A percentile compares a stretch with the other conserved stretches of the same genome.
These are phyloP conservation scores for Paramecium biaurelia DNA, from an alignment of 73 alveolate species.

Conservation along the genomic window DNA sequence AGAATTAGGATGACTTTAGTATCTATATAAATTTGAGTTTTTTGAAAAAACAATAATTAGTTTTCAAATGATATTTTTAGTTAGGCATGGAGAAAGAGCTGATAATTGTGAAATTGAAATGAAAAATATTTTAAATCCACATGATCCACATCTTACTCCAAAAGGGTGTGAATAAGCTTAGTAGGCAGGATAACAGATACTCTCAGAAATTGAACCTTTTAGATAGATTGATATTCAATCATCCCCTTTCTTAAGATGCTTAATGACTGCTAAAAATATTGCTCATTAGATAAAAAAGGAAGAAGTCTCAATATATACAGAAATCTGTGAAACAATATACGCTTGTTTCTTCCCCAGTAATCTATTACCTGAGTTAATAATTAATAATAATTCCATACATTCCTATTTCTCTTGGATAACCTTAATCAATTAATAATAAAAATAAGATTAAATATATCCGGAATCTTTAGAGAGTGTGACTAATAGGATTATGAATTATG, in stretches of 20 bases:
- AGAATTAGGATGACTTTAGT: no score
- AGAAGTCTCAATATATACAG: not conserved
- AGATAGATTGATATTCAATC: not conserved
- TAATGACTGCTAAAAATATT: not conserved
- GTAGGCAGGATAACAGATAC: not conserved
- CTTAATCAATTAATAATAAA: not conserved
- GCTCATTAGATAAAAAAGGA: not conserved
- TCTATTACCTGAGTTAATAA: not conserved
- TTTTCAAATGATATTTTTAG: conserved; percentile 19
- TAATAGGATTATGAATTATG: not conserved
- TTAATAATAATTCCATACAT: not conserved
- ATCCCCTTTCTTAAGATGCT: conserved; percentile 16
- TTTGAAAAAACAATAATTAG: no score
- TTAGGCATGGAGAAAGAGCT: conserved; percentile 47
- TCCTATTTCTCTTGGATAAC: not conserved
- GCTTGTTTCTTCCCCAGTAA: not conserved
- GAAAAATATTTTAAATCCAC: not conserved
- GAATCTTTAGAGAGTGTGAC: not conserved
- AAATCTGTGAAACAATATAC: conserved; percentile 41
- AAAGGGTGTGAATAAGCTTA: not conserved
- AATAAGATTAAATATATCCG: not conserved
- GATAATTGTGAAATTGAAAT: conserved; percentile 3
- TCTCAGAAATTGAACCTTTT: not conserved
- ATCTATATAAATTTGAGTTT: no score
- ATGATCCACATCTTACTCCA: conserved; percentile 37